phyloP scores from a whole-genome alignment of 2,329 filamentous ascomycete species.

The Ceratocystis cacaofunesta region DNA sequence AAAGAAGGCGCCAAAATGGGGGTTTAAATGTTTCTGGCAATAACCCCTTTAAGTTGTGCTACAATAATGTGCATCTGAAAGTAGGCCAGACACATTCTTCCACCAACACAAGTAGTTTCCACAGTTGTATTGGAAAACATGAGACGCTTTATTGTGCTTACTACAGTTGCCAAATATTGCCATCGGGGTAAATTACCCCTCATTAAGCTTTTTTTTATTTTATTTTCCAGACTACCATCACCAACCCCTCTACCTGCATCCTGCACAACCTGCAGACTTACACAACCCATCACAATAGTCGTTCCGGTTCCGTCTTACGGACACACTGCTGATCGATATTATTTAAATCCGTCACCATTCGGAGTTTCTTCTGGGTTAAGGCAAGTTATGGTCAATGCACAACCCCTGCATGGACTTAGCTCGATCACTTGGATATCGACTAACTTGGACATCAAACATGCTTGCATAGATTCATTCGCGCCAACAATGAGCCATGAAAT shows the following conservation, averaged over 20 bases:
- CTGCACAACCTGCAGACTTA: background rate
- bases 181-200: background rate
- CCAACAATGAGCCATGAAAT: background rate
- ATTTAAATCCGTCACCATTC: no score
- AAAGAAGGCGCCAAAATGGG: background rate
- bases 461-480: background rate
- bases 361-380: background rate
- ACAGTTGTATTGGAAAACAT: background rate
- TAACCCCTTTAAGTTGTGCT: background rate
- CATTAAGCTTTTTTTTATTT: background rate
- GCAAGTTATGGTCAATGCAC: background rate
- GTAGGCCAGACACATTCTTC: background rate
- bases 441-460: background rate
- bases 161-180: background rate
- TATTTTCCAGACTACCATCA: background rate
- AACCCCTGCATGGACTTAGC: background rate
- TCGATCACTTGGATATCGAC: background rate
- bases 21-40: background rate
- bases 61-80: background rate
- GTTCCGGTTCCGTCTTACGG: no score
- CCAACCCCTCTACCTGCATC: background rate
- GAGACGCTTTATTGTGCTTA: background rate
- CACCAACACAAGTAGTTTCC: background rate
- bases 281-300: background rate
- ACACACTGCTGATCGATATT: background rate